Evolutionary conservation across 2,329 filamentous ascomycete species (phyloP), one percentile per base, ranked within the genome.

Genomic region (Aspergillus oerlinghausenensis): DNA sequence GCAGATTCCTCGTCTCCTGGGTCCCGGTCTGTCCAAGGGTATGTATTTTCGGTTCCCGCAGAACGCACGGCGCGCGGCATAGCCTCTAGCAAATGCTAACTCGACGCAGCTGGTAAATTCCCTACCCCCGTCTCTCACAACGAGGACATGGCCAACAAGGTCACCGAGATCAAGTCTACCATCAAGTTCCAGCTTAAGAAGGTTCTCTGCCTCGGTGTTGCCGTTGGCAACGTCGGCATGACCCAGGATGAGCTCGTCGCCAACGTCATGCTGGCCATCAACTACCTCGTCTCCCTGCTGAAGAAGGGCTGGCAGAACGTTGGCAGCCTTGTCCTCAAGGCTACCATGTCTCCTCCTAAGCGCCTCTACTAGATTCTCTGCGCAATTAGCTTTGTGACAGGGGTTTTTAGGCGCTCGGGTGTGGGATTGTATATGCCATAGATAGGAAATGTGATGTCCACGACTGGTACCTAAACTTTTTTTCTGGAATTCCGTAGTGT

Each of bases 281-380:
- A 99, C 90, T 99, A 99, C 88, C 88, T 99, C 67, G 93, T 99
- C 79, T 97, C 92, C 66, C 86, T 99, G 71, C 85, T 99, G 79
- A 99, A 99, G 92, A 99, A 99, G 90, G 94, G 94, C 79, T 99
- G 94, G 94, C 94, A 99, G 87, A 99, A 99, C 87, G 94, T 99
- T 75, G 94, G 94, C 79, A 94, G 89, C 86, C 87, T 99, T 83
- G 96, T 92, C 79, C 94, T 99, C 87, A 99, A 99, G 90, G 94
- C 94, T 82, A 90, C 90, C 84, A 99, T 99, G 94, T 96, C 91
- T 80, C 94, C 94, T 70, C 94, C 94, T 71, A 94, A 92, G 86
- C 92, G 94, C 77, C 82, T 99, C 71, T 99, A 97, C 87, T 99
- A 97, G 78, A 76, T 68, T 65, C 60, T 66, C 60, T 63, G 58